A percentile compares a stretch with the other conserved stretches of the same genome.
These are phyloP conservation scores for Perkinsus marinus DNA, from an alignment of 169 alveolate species.

Conservation along the genomic window DNA sequence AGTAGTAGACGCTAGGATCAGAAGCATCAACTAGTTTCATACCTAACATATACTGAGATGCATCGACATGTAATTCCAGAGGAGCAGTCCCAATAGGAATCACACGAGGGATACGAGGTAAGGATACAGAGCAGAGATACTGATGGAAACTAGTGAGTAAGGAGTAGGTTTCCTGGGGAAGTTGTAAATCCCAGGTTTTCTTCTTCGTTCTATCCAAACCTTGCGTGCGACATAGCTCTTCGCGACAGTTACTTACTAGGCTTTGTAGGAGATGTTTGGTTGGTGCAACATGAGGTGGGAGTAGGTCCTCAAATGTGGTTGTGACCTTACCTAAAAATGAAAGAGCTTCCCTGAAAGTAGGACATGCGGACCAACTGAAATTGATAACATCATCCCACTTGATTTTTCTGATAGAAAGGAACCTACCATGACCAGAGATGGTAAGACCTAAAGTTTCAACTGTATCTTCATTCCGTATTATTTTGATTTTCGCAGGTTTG, in stretches of 20 bases:
- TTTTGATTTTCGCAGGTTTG: not conserved
- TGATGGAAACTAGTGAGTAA: not conserved
- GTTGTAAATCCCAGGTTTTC: not conserved
- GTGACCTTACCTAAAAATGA: not conserved
- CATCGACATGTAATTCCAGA: not conserved
- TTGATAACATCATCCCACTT: not conserved
- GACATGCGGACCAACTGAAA: not conserved
- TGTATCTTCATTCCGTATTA: not conserved
- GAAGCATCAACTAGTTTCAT: not conserved
- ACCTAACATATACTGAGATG: not conserved
- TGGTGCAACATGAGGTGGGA: not conserved
- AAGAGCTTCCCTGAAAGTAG: not conserved
- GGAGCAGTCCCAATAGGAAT: not conserved
- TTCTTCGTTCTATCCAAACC: not conserved
- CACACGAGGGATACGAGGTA: not conserved
- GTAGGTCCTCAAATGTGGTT: not conserved
- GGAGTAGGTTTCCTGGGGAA: not conserved
- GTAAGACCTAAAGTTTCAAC: not conserved
- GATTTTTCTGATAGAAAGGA: not conserved
- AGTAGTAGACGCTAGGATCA: not conserved
- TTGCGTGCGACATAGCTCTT: not conserved
- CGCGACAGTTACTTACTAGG: not conserved
- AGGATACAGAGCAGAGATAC: not conserved
- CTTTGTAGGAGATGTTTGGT: not conserved
- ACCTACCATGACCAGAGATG: not conserved